Evolutionary conservation across 2,329 filamentous ascomycete species (phyloP).

Genomic region (Colletotrichum kahawae): DNA sequence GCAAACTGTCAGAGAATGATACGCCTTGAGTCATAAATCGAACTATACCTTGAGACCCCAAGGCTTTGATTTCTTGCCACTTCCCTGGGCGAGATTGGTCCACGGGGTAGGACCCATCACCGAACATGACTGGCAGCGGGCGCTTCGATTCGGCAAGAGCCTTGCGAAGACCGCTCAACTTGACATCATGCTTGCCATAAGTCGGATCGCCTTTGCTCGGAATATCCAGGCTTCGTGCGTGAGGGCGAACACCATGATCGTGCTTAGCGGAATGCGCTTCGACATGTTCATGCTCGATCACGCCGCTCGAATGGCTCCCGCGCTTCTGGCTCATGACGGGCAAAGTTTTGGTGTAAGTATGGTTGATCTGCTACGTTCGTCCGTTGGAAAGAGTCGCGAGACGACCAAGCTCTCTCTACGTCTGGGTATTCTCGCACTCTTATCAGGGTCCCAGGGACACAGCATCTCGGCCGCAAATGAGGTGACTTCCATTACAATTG

Average conservation of each 20-base stretch:
- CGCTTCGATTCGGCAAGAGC: slow-evolving; percentile 54
- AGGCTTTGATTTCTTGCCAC: slow-evolving; percentile 60
- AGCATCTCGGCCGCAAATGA: neutral
- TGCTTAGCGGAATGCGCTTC: neutral
- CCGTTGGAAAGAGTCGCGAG: neutral
- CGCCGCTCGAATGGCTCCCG: neutral
- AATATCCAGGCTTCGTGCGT: neutral
- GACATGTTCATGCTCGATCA: neutral
- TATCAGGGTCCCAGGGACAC: neutral
- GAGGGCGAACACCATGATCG: neutral
- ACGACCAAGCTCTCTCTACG: neutral
- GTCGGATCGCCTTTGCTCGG: neutral
- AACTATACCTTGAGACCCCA: slow-evolving; percentile 50
- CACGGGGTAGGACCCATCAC: slow-evolving; percentile 64
- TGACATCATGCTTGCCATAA: slow-evolving; percentile 15
- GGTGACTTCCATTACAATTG: neutral
- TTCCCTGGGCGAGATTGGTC: slow-evolving; percentile 55
- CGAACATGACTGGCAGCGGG: slow-evolving; percentile 67
- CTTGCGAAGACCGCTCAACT: slow-evolving; percentile 29
- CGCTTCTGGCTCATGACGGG: neutral
- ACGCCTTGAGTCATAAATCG: slow-evolving; percentile 13
- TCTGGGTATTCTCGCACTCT: neutral
- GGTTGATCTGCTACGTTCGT: neutral
- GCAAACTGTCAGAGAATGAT: fast-evolving
- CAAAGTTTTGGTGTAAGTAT: neutral